Evolutionary conservation across 2,329 filamentous ascomycete species (phyloP).

Genomic region (Mycogone perniciosa): DNA sequence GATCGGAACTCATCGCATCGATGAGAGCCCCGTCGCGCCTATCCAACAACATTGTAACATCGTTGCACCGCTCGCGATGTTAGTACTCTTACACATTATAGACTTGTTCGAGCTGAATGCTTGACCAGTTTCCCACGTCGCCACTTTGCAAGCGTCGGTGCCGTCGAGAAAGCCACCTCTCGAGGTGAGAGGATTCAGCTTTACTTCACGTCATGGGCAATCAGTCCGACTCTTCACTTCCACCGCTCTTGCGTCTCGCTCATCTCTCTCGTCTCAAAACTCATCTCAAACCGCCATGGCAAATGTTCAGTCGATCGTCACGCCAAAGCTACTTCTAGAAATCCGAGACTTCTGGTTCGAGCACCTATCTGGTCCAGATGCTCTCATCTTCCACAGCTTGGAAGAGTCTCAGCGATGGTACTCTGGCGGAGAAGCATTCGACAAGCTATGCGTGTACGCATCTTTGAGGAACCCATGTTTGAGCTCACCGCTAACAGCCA

Average conservation of each 20-base stretch:
- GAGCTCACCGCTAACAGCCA: neutral
- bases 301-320: conserved; percentile 19
- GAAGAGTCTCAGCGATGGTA: conserved; percentile 30
- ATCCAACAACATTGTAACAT: neutral
- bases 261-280: neutral
- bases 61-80: neutral
- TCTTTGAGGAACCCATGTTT: neutral
- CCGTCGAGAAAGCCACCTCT: neutral
- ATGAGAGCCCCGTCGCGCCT: conserved; percentile 2
- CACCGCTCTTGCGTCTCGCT: neutral
- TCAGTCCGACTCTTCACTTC: neutral
- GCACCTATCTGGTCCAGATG: conserved; percentile 23
- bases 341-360: conserved; percentile 35
- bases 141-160: neutral
- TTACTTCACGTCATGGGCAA: neutral
- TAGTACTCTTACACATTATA: neutral
- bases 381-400: conserved; percentile 20
- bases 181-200: neutral
- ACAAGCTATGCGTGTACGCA: conserved; percentile 30
- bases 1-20: neutral
- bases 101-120: neutral
- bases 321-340: conserved; percentile 23
- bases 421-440: conserved; percentile 27
- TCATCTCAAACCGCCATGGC: conserved; percentile 6
- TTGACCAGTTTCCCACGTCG: neutral